Conservation (phyloP, 2,329 filamentous ascomycete genomes). For the Aspergillus texensis region DNA sequence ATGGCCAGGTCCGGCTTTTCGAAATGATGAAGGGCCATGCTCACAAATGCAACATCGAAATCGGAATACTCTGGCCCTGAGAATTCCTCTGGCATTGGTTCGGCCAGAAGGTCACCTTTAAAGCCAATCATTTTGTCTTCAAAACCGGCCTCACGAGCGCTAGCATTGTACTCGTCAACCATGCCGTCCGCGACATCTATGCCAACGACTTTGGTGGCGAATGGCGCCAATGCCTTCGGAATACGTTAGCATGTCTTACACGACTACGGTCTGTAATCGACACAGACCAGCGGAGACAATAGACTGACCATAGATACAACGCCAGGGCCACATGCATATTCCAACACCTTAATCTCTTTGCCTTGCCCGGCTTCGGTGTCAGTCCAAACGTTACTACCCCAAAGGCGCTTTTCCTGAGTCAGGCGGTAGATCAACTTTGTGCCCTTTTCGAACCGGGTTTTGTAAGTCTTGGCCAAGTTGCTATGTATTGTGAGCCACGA, state of each 20-base stretch:
- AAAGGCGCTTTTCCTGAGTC: slow-evolving; percentile 57
- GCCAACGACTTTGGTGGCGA: slow-evolving; percentile 65
- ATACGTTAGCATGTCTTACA: slow-evolving; percentile 3
- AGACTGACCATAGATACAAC: slow-evolving; percentile 62
- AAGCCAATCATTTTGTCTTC: slow-evolving; percentile 58
- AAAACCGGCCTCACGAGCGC: slow-evolving; percentile 56
- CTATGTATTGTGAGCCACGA: slow-evolving; percentile 35
- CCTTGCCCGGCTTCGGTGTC: slow-evolving; percentile 34
- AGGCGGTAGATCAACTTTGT: slow-evolving; percentile 58
- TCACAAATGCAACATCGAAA: slow-evolving; percentile 69
- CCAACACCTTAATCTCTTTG: slow-evolving; percentile 58
- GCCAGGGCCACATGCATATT: slow-evolving; percentile 77
- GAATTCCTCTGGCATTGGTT: slow-evolving; percentile 58
- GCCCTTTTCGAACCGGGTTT: slow-evolving; percentile 58
- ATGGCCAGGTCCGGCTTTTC: slow-evolving; percentile 65
- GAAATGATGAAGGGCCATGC: slow-evolving; percentile 69
- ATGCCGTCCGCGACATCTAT: slow-evolving; percentile 73
- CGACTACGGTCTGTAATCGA: neutral
- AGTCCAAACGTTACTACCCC: slow-evolving; percentile 63
- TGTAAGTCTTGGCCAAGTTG: slow-evolving; percentile 58
- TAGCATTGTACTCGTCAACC: slow-evolving; percentile 67
- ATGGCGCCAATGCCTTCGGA: slow-evolving; percentile 58
- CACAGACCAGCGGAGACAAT: neutral
- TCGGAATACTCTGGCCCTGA: slow-evolving; percentile 64
- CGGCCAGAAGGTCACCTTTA: slow-evolving; percentile 60